Evolutionary conservation across 306 rosid genomes (phyloP), one percentile per base, ranked within the genome.

Genomic region (Cyamopsis tetragonoloba): DNA sequence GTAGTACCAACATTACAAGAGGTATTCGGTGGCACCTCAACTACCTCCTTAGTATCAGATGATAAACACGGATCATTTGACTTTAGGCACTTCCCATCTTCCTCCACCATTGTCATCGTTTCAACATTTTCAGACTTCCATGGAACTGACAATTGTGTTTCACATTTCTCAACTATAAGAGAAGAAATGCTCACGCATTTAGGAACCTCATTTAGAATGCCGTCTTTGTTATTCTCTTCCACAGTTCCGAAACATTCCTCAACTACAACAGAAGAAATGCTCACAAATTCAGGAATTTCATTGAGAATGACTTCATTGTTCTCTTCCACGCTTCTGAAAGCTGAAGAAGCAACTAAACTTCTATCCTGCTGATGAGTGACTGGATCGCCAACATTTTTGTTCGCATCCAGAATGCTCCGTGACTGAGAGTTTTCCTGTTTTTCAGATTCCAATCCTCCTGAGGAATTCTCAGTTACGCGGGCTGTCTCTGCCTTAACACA

Each of bases 401-500:
- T 62, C 51, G 63, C 79, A 58, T 83, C 76, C 30, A 65, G 72
- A 8, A 51, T 47, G 65, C 48, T 66, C 3, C 57, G 54, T 44
- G 62, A 19, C 61, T 41, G 70, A 60, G 10, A 67, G 50, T 26
- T 55, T 72, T 55, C 66, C 8, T 0, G 22, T 43, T 78, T 73
- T 31, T 85, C 78, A 4, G 74, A 75, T 62, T 30, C 75, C 63
- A 59, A 79, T 54, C 54, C 76, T 41, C 66, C 76, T 17, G 65
- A 56, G 27, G 81, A 75, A 32, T 69, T 72, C 62, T 79, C 75
- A 10, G 30, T 60, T 17, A 70, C 11, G 43, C 54, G 66, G 51
- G 63, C 59, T 49, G 74, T 77, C 66, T 83, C 88, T 48, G 57
- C 76, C 79, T 81, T 78, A 24, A 68, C 72, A 73, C 91, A 88